These are phyloP conservation scores for Alternaria atra DNA, from an alignment of 2,329 filamentous ascomycete genomes.

Conservation along the genomic window DNA sequence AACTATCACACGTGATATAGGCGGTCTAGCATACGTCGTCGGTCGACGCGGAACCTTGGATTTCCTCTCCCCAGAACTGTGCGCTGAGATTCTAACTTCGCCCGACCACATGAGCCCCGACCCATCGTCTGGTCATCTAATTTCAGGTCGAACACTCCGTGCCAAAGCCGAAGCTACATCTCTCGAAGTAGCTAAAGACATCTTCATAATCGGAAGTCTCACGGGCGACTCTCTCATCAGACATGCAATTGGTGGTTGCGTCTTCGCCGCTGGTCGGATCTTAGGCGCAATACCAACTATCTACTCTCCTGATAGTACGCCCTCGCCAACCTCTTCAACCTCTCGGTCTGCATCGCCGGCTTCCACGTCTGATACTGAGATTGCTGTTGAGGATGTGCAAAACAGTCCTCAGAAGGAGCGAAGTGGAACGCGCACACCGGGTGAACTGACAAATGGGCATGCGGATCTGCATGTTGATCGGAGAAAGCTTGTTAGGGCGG, in stretches of 20 bases:
- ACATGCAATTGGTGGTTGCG: conserved; percentile 67
- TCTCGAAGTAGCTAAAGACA: conserved; percentile 61
- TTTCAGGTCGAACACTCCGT: conserved; percentile 64
- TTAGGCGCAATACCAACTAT: conserved; percentile 34
- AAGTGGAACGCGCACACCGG: conserved; percentile 26
- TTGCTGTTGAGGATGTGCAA: conserved; percentile 9
- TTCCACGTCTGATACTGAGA: conserved; percentile 26
- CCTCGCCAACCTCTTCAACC: conserved; percentile 25
- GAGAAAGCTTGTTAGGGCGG: conserved; percentile 37
- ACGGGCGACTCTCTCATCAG: conserved; percentile 69
- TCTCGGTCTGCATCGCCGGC: conserved; percentile 35
- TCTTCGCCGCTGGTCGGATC: conserved; percentile 64
- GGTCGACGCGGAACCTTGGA: conserved; percentile 64
- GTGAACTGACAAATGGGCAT: conserved; percentile 47
- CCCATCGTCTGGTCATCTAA: conserved; percentile 32
- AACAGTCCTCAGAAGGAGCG: conserved; percentile 14
- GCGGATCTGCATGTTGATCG: conserved; percentile 52
- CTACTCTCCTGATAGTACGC: conserved; percentile 22
- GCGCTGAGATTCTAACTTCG: conserved; percentile 56
- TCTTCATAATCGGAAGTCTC: conserved; percentile 67
- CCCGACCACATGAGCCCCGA: conserved; percentile 8
- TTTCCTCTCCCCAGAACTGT: conserved; percentile 60
- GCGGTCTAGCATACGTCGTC: conserved; percentile 64
- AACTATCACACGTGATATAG: conserved; percentile 56
- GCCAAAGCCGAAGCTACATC: conserved; percentile 59